Conservation (phyloP, 768 basidiomycete genomes). For the Boletus eberwhitei region DNA sequence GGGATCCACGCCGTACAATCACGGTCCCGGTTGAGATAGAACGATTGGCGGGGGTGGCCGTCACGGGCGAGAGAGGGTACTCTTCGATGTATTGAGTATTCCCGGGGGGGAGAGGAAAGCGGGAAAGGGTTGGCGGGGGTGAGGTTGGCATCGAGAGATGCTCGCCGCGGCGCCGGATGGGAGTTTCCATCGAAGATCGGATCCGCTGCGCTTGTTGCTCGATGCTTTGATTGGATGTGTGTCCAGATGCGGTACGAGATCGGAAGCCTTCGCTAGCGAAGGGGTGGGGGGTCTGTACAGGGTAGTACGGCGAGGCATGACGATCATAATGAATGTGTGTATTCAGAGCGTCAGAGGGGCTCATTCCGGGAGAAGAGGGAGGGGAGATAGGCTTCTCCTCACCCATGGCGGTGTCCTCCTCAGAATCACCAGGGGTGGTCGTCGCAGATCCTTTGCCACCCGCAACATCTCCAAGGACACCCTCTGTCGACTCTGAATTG, state of each 20-base stretch:
- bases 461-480: conserved; percentile 9
- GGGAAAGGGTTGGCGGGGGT: conserved; percentile 16
- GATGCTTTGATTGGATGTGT: conserved; percentile 17
- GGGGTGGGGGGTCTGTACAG: conserved; percentile 12
- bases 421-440: conserved; percentile 20
- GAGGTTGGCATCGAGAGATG: conserved; percentile 30
- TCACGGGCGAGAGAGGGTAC: conserved; percentile 27
- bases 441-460: conserved; percentile 15
- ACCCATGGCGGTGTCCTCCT: conserved; percentile 16
- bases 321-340: conserved; percentile 18
- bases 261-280: conserved; percentile 4
- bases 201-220: conserved; percentile 33
- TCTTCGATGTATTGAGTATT: conserved; percentile 25
- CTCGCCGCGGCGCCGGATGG: conserved; percentile 23
- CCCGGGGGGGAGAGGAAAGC: conserved; percentile 14
- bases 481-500: conserved; percentile 24
- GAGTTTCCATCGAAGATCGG: conserved; percentile 31
- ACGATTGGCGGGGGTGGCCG: conserved; percentile 22
- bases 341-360: conserved; percentile 17
- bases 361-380: conserved; percentile 12
- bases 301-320: conserved; percentile 19
- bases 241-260: conserved; percentile 7
- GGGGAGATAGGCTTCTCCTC: conserved; percentile 26
- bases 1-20: conserved; percentile 33
- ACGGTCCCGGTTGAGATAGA: conserved; percentile 26